Evolutionary conservation across 441 rosid genomes (phyloP), one percentile per base, ranked within the genome.

Genomic region (Eugenia klotzschiana): DNA sequence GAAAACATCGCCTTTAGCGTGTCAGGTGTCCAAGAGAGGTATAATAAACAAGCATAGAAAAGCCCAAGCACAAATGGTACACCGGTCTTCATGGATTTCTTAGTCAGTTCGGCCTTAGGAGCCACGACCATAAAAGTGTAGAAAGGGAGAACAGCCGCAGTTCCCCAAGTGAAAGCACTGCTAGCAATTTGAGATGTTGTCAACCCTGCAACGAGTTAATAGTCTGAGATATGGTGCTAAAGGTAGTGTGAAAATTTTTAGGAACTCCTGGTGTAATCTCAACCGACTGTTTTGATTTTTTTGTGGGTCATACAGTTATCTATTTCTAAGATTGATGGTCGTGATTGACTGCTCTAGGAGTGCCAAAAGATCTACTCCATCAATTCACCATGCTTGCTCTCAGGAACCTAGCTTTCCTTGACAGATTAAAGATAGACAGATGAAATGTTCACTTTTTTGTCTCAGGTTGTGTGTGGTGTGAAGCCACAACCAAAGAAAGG

Each of bases 121-220:
- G 99, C 98, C 8, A 93, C 87, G 82, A 96, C 94, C 99, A 96
- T 96, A 52, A 96, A 93, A 4, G 95, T 88, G 86, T 96, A 96
- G 89, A 94, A 96, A 10, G 99, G 98, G 27, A 96, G 96, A 87
- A 96, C 98, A 12, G 95, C 93, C 16, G 88, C 93, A 1, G 98
- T 96, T 83, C 94, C 99, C 83, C 91, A 81, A 2, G 95, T 92
- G 86, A 96, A 96, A 23, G 86, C 89, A 84, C 80, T 91, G 81
- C 91, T 93, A 57, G 96, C 96, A 25, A 93, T 85, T 84, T 96
- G 98, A 83, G 97, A 84, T 81, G 86, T 89, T 81, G 94, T 73
- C 57, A 93, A 82, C 96, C 92, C 98, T 96, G 92, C 80, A 29
- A 55, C 33, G 7, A 46, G n/a, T 33, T 64, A 33, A 33, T 64